Conservation (phyloP, 768 basidiomycete species). For the Mycena polygramma region DNA sequence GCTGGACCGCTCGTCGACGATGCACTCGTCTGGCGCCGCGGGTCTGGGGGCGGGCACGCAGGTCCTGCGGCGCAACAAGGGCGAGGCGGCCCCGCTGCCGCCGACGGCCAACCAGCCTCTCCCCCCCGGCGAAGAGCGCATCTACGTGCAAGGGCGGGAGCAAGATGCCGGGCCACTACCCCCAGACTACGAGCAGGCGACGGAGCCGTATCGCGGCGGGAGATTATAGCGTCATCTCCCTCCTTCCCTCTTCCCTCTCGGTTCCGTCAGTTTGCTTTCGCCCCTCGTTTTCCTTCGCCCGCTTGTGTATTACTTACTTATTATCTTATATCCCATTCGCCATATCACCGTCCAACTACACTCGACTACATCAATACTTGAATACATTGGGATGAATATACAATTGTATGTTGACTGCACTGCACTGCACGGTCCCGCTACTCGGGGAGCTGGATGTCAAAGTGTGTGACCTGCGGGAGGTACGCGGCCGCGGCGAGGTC, state of each 20-base stretch:
- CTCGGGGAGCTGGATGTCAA: slow-evolving; percentile 62
- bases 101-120: slow-evolving; percentile 33
- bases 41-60: slow-evolving; percentile 28
- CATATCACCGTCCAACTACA: not conserved
- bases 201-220: slow-evolving; percentile 18
- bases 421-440: no score
- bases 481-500: slow-evolving; percentile 92
- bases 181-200: slow-evolving; percentile 35
- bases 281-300: not conserved
- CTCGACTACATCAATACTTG: slow-evolving; percentile 6
- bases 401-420: not conserved
- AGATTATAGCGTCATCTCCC: not conserved
- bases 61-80: slow-evolving; percentile 17
- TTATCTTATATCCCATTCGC: no score
- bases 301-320: not conserved
- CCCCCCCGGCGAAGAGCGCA: slow-evolving; percentile 25
- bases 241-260: not conserved
- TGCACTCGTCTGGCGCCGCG: slow-evolving; percentile 29
- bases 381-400: slow-evolving; percentile 2
- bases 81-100: slow-evolving; percentile 24
- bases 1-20: slow-evolving; percentile 19
- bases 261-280: not conserved
- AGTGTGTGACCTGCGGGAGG: slow-evolving; percentile 89
- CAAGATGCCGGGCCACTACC: slow-evolving; percentile 36
- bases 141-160: slow-evolving; percentile 36